Conservation (phyloP, 331 rosid species). For the Cydonia oblonga region DNA sequence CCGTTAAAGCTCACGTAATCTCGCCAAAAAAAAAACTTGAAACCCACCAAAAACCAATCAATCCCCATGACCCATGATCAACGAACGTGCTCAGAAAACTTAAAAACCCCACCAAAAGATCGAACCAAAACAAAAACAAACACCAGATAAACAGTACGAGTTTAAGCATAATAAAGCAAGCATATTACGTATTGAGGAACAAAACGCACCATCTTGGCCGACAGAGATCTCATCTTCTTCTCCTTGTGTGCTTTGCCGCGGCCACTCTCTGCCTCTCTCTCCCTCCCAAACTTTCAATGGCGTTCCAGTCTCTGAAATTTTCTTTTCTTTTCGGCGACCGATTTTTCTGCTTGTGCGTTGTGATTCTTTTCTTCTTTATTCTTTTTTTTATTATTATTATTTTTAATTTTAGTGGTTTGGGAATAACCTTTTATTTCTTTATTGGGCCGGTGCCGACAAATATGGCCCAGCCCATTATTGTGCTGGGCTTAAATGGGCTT, state of each 20-base stretch:
- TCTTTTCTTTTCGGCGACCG: conserved; percentile 11
- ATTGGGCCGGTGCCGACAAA: conserved; percentile 8
- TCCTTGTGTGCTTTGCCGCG: neutral
- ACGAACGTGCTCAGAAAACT: neutral
- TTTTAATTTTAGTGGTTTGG: neutral
- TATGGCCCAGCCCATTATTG: neutral
- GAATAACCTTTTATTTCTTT: neutral
- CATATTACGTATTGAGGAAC: neutral
- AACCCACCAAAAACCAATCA: neutral
- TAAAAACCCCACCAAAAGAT: neutral
- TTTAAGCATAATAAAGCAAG: neutral
- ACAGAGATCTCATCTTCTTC: conserved; percentile 34
- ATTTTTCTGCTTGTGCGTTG: neutral
- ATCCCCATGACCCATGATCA: neutral
- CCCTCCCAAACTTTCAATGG: neutral
- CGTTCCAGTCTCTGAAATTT: conserved; percentile 3
- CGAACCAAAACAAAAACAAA: neutral
- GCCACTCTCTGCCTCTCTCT: neutral
- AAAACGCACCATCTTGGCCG: conserved; percentile 3
- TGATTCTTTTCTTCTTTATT: neutral
- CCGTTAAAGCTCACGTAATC: neutral
- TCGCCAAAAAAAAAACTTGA: neutral
- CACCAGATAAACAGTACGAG: neutral
- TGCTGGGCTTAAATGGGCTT: neutral
- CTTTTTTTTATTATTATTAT: neutral